Conservation (phyloP, 2,329 filamentous ascomycete species). For the Periglandula ipomoeae region DNA sequence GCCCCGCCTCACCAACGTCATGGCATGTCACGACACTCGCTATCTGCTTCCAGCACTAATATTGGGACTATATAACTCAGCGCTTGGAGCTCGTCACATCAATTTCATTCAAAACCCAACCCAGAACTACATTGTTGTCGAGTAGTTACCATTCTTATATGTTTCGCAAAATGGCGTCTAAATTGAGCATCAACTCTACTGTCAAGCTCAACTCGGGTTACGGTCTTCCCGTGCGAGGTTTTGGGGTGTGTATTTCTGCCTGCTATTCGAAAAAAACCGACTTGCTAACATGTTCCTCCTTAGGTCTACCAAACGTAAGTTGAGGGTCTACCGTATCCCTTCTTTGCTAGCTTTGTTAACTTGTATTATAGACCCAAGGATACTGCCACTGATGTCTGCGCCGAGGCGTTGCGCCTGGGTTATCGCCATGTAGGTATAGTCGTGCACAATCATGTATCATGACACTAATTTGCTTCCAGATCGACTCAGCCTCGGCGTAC, state of each 20-base stretch:
- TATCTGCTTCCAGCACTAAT: no score
- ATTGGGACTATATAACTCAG: no score
- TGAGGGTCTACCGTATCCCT: no score
- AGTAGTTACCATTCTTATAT: conserved; percentile 1
- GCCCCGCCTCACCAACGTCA: no score
- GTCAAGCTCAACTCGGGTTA: conserved; percentile 47
- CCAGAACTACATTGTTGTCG: background rate
- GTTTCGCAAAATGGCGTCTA: conserved; percentile 33
- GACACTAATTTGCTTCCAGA: conserved; percentile 23
- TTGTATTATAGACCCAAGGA: conserved; percentile 18
- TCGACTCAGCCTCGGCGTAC: conserved; percentile 45
- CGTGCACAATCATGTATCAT: no score
- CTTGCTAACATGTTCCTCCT: conserved; percentile 4
- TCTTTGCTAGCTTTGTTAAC: background rate
- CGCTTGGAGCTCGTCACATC: no score
- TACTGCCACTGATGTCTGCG: conserved; percentile 25
- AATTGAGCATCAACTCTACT: conserved; percentile 35
- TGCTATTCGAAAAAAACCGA: background rate
- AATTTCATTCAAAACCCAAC: background rate
- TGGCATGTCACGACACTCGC: no score
- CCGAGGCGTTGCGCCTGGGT: conserved; percentile 38
- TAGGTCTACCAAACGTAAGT: conserved; percentile 46
- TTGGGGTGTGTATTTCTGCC: conserved; percentile 34
- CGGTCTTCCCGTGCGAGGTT: conserved; percentile 42
- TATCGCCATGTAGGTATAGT: conserved; percentile 44